Percentiles rank a stretch among this genome's conserved stretches.
Evolutionary conservation across 164 flowering plant genomes (phyloP).

Genomic region (Saururus chinensis): DNA sequence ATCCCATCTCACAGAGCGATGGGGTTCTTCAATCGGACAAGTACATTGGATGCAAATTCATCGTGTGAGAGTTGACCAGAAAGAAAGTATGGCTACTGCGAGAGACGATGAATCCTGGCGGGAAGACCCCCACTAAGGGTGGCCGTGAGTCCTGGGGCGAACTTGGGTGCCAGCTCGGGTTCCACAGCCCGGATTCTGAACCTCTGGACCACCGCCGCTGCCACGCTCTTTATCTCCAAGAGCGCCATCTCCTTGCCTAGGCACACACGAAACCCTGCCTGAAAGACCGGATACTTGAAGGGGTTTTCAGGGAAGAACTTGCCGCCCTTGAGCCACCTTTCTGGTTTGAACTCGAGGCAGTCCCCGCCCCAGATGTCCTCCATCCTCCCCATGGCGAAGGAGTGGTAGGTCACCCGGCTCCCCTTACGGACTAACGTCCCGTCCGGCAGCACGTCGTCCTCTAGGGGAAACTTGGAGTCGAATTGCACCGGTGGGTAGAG

Average conservation of each 20-base stretch:
- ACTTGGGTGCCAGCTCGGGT: neutral
- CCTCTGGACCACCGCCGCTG: constrained; percentile 28
- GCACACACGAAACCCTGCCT: constrained; percentile 56
- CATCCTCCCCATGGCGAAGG: constrained; percentile 95
- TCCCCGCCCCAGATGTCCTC: constrained; percentile 69
- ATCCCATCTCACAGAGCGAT: too few species aligned
- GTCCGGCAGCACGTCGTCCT: constrained; percentile 67
- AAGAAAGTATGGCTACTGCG: too few species aligned
- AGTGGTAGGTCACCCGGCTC: constrained; percentile 71
- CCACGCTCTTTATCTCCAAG: constrained; percentile 46
- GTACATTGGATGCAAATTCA: too few species aligned
- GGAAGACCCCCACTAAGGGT: constrained; percentile 54
- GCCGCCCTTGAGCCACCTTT: constrained; percentile 63
- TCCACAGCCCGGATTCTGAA: constrained; percentile 26
- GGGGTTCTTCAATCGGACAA: too few species aligned
- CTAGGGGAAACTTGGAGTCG: constrained; percentile 54
- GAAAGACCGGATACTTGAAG: constrained; percentile 60
- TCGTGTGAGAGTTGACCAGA: too few species aligned
- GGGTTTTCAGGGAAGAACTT: constrained; percentile 34
- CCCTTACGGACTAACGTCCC: constrained; percentile 51
- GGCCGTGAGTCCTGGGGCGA: constrained; percentile 57
- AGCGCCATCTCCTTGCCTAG: constrained; percentile 61
- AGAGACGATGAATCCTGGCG: constrained; percentile 10
- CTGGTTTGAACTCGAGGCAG: constrained; percentile 52
- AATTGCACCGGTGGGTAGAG: constrained; percentile 80